Percentiles rank a stretch among this genome's conserved stretches.
Evolutionary conservation across 805 yeast species (phyloP).

Genomic region (Starmerella cellae): DNA sequence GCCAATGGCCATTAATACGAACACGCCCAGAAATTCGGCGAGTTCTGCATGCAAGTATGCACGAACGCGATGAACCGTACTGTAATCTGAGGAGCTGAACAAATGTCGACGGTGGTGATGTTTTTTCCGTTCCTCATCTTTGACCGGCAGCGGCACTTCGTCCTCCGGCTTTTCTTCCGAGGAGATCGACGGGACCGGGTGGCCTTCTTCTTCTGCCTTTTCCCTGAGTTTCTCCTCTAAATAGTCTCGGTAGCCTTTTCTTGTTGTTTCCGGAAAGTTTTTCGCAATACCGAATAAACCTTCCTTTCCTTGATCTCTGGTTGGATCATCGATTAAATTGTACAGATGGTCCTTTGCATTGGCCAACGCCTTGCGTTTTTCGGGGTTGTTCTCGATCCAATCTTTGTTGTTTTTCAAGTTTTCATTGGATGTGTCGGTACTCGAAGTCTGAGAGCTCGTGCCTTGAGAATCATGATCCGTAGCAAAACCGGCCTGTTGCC

Average conservation of each 20-base stretch:
- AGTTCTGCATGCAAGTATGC: conserved; percentile 18
- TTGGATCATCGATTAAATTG: conserved; percentile 6
- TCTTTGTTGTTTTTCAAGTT: too few species aligned
- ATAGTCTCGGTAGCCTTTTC: conserved; percentile 3
- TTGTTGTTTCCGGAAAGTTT: conserved; percentile 6
- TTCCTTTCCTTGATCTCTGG: neutral
- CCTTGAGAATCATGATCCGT: too few species aligned
- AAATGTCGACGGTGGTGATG: neutral
- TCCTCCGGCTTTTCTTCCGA: neutral
- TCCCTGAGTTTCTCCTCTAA: neutral
- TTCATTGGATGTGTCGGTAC: too few species aligned
- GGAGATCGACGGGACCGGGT: neutral
- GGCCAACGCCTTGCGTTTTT: neutral
- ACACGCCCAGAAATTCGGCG: conserved; percentile 42
- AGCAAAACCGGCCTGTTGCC: too few species aligned
- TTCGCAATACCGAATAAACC: conserved; percentile 9
- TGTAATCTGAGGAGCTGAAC: conserved; percentile 1
- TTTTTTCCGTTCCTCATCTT: neutral
- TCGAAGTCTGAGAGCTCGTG: too few species aligned
- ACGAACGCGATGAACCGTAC: conserved; percentile 1
- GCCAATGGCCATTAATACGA: conserved; percentile 36
- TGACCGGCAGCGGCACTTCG: too few species aligned
- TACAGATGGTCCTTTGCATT: conserved; percentile 3
- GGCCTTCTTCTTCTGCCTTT: conserved; percentile 1
- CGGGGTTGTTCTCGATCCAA: neutral